Evolutionary conservation across 2,329 filamentous ascomycete genomes (phyloP), one percentile per base, ranked within the genome.

Genomic region (Coniochaeta pulveracea): DNA sequence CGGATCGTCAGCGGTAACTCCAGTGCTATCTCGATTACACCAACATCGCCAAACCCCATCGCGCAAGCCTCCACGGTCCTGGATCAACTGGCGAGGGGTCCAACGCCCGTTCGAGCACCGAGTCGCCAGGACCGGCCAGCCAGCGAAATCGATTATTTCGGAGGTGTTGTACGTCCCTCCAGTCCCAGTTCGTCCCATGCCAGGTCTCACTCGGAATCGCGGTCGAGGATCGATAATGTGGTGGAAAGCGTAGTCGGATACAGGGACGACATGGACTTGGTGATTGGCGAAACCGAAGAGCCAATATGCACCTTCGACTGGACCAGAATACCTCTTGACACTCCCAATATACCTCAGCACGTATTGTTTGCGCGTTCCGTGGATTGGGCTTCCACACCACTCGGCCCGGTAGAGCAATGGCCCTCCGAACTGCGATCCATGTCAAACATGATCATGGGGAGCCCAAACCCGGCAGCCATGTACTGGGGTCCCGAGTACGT

Each of bases 391-490:
- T 61, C 69, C 0, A 91, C 84, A 2, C 61, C 76, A 4, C 61
- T 91, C 2, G 84, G 85, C 0, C 80, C 83, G 0, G 85, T 91
- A 14, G 78, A 83, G 40, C 58, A 64, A 30, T 93, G 84, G 83
- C 61, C 69, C 1, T 58, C 71, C 19, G 80, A 86, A 44, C 57
- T 91, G 31, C 70, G 85, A 34, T 72, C 76, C 40, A 84, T 88
- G 76, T 79, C 81, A 32, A 89, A 88, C 51, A 57, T 89, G 26
- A 75, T 93, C 44, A 86, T 91, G 81, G 79, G 72, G 10, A 80
- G 73, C 37, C 81, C 81, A 9, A 76, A 85, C 47, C 79, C 80
- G 2, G 74, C 77, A 5, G 78, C 80, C 6, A 74, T 86, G 65
- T 89, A 88, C 51, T 89, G 84, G 83, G 83, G 83, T 0, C 62